Evolutionary conservation across 495 filamentous ascomycete species (phyloP), one percentile per base, ranked within the genome.

Genomic region (Aspergillus haitiensis): DNA sequence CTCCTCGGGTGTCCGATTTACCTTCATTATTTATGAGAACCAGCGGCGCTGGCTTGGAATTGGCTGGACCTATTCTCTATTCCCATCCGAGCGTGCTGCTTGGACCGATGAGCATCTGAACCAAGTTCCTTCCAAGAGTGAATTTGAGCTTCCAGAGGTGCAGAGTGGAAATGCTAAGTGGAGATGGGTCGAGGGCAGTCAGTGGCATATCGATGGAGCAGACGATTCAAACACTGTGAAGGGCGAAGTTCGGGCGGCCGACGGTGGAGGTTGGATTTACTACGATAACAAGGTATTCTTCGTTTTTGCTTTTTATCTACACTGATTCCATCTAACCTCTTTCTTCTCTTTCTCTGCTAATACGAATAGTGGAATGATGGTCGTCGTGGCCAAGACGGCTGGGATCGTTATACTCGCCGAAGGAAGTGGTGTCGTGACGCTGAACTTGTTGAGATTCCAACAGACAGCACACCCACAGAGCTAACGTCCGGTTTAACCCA

Each of bases 31-130:
- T 3, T 98, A 90, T 66, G 94, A 99, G 69, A 99, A 99, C 62
- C 93, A 99, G 72, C 86, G 94, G 27, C 85, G 94, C 40, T 99
- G 94, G 94, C 72, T 98, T 11, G 95, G 92, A 2, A 79, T 98
- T 16, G 94, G 94, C 4, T 99, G 94, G 94, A 98, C 95, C 0
- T 87, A 86, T 11, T 94, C 87, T 6, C 74, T 98, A 36, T 89
- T 98, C 61, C 85, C 90, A 0, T 90, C 97, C 62, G 94, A 99
- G 67, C 83, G 94, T 35, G 82, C 85, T 6, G 78, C 93, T 1
- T 99, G 93, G 92, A 97, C 95, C 6, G 94, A 99, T 67, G 95
- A 99, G 71, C 90, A 97, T 69, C 81, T 96, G 49, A 94, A 96
- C 61, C 60, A 86, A 0, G 86, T 90, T 18, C 86, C 91, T 4